Percentiles rank a stretch among this genome's conserved stretches.
These are phyloP conservation scores for Panicum miliaceum DNA, from an alignment of 176 grass and related monocot species.

Conservation along the genomic window DNA sequence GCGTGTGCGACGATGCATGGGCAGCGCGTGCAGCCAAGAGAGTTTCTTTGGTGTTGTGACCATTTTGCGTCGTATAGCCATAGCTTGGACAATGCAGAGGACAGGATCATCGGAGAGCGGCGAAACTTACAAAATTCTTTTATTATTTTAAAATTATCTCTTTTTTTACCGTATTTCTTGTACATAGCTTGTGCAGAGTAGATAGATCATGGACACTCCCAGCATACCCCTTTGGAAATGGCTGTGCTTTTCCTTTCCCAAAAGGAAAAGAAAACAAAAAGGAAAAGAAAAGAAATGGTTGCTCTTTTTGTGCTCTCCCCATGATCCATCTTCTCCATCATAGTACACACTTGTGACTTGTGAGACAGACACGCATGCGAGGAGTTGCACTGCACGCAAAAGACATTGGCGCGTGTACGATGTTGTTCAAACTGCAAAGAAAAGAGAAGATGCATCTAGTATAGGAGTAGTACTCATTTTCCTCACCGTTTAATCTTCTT, in stretches of 20 bases:
- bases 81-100: neutral
- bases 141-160: too few species aligned
- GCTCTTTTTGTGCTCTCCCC: neutral
- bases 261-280: neutral
- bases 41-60: neutral
- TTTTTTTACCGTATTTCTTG: neutral
- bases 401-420: neutral
- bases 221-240: too few species aligned
- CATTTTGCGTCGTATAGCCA: neutral
- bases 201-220: too few species aligned
- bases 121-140: neutral
- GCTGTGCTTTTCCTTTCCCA: neutral
- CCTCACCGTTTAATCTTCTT: too few species aligned
- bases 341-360: too few species aligned
- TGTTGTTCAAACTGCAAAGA: neutral
- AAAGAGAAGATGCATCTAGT: neutral
- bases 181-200: too few species aligned
- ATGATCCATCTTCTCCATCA: neutral
- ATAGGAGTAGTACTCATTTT: too few species aligned
- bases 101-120: neutral
- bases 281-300: neutral
- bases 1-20: neutral
- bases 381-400: neutral
- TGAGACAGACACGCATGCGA: neutral
- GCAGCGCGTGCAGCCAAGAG: neutral